A percentile compares a stretch with the other conserved stretches of the same genome.
Evolutionary conservation across 1,284 basidiomycete genomes (phyloP).

Genomic region (Malassezia pachydermatis): DNA sequence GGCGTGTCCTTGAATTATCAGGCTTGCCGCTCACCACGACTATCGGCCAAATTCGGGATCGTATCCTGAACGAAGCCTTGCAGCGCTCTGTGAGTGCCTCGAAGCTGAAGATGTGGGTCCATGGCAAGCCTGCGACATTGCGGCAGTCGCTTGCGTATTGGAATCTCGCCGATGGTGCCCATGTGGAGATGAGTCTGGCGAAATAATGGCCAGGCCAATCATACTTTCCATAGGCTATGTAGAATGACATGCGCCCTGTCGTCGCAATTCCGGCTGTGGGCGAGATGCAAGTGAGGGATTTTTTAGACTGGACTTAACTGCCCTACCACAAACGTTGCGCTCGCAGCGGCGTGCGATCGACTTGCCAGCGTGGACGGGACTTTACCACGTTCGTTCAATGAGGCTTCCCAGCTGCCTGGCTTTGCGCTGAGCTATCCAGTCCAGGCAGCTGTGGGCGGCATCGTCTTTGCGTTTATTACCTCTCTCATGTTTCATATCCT

Average conservation of each 20-base stretch:
- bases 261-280: too few relatives aligned
- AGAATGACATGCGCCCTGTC: too few relatives aligned
- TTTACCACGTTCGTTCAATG: too few relatives aligned
- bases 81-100: conserved; percentile 29
- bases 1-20: conserved; percentile 22
- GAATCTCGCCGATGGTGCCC: conserved; percentile 38
- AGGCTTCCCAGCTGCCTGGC: too few relatives aligned
- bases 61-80: conserved; percentile 32
- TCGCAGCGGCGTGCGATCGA: too few relatives aligned
- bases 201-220: conserved; percentile 19
- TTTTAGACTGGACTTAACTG: not conserved
- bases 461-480: conserved; percentile 72
- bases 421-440: conserved; percentile 73
- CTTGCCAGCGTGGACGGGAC: too few relatives aligned
- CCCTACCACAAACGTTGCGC: too few relatives aligned
- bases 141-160: conserved; percentile 41
- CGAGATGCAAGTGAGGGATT: too few relatives aligned
- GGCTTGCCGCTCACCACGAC: conserved; percentile 24
- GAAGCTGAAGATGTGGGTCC: conserved; percentile 37
- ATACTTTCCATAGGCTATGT: too few relatives aligned
- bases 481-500: conserved; percentile 85
- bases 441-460: conserved; percentile 76
- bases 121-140: conserved; percentile 32
- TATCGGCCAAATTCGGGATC: conserved; percentile 29
- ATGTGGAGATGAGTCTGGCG: conserved; percentile 24